phyloP scores from a whole-genome alignment of 2,329 filamentous ascomycete species.

The Neodidymelliopsis sp. region DNA sequence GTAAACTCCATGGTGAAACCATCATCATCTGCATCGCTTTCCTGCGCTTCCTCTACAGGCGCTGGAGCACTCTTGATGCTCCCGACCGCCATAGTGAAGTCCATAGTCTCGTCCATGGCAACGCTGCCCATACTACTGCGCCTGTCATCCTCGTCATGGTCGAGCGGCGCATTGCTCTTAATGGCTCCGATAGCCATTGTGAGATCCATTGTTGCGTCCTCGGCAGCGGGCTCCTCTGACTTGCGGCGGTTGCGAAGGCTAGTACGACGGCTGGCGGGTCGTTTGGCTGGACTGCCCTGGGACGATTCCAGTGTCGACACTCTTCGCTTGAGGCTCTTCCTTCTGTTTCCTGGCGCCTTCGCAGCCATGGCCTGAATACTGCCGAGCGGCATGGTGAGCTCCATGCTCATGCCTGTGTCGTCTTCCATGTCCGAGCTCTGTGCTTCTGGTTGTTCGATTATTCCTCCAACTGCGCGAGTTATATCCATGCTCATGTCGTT shows the following conservation, averaged over 20 bases:
- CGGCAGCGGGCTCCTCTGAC: conserved; percentile 45
- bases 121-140: conserved; percentile 37
- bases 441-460: conserved; percentile 63
- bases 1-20: conserved; percentile 63
- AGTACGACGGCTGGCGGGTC: conserved; percentile 42
- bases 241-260: conserved; percentile 51
- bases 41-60: conserved; percentile 13
- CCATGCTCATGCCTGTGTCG: conserved; percentile 58
- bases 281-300: conserved; percentile 49
- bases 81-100: conserved; percentile 50
- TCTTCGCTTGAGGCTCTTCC: conserved; percentile 54
- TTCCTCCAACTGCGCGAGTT: conserved; percentile 81
- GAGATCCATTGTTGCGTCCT: conserved; percentile 53
- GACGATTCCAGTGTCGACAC: conserved; percentile 50
- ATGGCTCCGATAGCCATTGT: conserved; percentile 50
- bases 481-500: conserved; percentile 93
- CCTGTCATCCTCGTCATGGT: conserved; percentile 20
- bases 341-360: conserved; percentile 37
- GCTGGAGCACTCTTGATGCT: conserved; percentile 38
- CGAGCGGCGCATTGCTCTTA: conserved; percentile 24
- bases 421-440: conserved; percentile 52
- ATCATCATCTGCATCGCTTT: conserved; percentile 34
- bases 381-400: conserved; percentile 63
- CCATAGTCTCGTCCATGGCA: conserved; percentile 49
- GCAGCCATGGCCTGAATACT: conserved; percentile 52